A percentile compares a stretch with the other conserved stretches of the same genome.
Evolutionary conservation across 2,329 filamentous ascomycete genomes (phyloP).

Genomic region (Ceratocystis diversiconidia): DNA sequence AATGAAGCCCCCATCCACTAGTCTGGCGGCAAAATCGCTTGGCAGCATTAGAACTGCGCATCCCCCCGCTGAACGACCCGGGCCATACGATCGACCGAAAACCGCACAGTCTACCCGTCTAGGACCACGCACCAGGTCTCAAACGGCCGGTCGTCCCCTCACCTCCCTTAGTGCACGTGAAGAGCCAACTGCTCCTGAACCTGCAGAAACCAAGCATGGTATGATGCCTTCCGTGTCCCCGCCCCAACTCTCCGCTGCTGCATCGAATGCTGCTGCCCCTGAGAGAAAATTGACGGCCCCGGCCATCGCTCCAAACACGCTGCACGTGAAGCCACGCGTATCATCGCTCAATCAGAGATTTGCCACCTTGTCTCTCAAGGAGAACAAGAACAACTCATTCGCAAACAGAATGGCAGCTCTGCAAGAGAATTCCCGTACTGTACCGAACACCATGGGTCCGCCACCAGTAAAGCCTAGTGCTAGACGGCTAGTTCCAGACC

Average conservation of each 20-base stretch:
- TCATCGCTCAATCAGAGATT: conserved; percentile 8
- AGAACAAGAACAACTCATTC: conserved; percentile 1
- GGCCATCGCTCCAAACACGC: neutral
- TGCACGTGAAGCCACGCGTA: conserved; percentile 5
- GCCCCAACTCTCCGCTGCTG: neutral
- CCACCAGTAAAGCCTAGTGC: neutral
- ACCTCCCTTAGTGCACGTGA: conserved; percentile 8
- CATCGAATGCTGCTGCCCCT: neutral
- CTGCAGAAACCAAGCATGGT: conserved; percentile 1
- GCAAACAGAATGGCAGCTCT: neutral
- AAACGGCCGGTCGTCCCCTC: conserved; percentile 5
- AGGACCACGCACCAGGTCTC: conserved; percentile 15
- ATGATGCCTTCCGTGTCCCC: conserved; percentile 7
- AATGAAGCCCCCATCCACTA: conserved; percentile 14
- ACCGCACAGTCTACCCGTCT: conserved; percentile 32
- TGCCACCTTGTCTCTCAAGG: conserved; percentile 11
- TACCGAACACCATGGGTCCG: neutral
- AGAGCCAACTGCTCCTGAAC: neutral
- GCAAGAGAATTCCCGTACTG: neutral
- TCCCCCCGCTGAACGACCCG: conserved; percentile 37
- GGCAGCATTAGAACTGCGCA: conserved; percentile 32
- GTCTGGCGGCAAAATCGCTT: conserved; percentile 32
- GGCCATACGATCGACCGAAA: conserved; percentile 35
- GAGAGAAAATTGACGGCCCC: neutral
- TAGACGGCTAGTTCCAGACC: neutral